Evolutionary conservation across 108 stramenopile genomes (phyloP).

Genomic region (Licmophora abbreviata): DNA sequence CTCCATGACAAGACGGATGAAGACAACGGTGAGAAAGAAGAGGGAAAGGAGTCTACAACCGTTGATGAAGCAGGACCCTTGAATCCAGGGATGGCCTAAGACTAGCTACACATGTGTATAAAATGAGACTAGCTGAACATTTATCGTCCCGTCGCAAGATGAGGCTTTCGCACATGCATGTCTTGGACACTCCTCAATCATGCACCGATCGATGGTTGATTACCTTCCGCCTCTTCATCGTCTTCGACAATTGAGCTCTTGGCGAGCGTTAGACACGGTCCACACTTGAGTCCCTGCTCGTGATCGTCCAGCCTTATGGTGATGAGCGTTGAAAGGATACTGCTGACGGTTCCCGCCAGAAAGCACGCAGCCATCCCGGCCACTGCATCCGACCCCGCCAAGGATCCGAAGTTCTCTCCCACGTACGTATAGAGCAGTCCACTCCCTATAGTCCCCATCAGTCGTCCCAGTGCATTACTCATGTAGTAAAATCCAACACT

Average conservation of each 20-base stretch:
- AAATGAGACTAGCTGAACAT: too few relatives aligned
- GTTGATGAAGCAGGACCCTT: too few relatives aligned
- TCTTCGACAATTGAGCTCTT: background rate
- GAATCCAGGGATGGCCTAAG: background rate
- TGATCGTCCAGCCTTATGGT: constrained; percentile 72
- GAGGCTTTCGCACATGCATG: too few relatives aligned
- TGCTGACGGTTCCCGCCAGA: constrained; percentile 71
- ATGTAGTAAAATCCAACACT: constrained; percentile 95
- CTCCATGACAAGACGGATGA: constrained; percentile 14
- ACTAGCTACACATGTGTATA: background rate
- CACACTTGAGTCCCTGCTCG: constrained; percentile 64
- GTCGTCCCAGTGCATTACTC: constrained; percentile 88
- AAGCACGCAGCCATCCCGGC: constrained; percentile 74
- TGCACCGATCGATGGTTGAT: too few relatives aligned
- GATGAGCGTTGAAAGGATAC: constrained; percentile 64
- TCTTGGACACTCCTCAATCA: too few relatives aligned
- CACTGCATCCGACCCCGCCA: constrained; percentile 58
- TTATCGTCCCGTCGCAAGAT: too few relatives aligned
- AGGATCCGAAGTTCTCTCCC: constrained; percentile 55
- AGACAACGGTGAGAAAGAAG: background rate
- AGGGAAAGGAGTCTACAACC: background rate
- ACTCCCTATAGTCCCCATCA: constrained; percentile 85
- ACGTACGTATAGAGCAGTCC: constrained; percentile 86
- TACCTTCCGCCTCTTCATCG: background rate
- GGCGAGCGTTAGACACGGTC: constrained; percentile 40